Base-by-base conservation (phyloP, 2,329 filamentous ascomycete species). In the Trichoderma asperellum region DNA sequence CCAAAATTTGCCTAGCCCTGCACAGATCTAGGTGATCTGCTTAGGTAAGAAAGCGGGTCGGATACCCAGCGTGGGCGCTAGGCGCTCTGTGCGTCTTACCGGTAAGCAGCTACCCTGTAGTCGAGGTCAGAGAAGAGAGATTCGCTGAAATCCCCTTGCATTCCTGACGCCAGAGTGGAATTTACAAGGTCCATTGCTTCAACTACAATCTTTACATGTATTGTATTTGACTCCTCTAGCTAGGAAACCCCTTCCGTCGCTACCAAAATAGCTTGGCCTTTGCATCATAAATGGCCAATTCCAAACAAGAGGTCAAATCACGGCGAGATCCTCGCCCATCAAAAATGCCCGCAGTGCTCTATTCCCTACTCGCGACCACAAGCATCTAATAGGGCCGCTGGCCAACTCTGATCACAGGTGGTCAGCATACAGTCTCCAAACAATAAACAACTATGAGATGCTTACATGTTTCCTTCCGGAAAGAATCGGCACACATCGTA, bases 401-500 rank as follows among this genome's bases (percentile, higher is more conserved):
- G 10, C 78, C 78, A 58, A 78, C 67, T 21, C 75, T 77, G 40
- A 16, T 14, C 40, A 47, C 35, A 16, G 21, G 10, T 16, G 21
- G 29, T 70, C 56, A 69, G 69, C 34, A 60, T 4, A 16, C 27
- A 12, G 10, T 52, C 24, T 18, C 12, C 24, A 29, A 49, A 8
- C 0, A 55, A 10, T 1, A 40, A n/a, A 2, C 4, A 8, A 11
- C 14, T 7, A 0, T n/a, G 3, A n/a, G 14, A 8, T 16, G 73
- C 79, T 76, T 67, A 80, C 79, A 80, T 72, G 43, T 81, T 81
- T 32, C 79, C 79, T 53, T 78, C 74, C 2, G 78, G 77, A 29
- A 71, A 70, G 60, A 80, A 79, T 12, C 79, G 79, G 52, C 79
- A 81, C 24, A 81, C 79, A 47, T 74, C 72, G 67, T 74, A 80